phyloP scores from a whole-genome alignment of 345 rosid species.

The Orychophragmus violaceus region DNA sequence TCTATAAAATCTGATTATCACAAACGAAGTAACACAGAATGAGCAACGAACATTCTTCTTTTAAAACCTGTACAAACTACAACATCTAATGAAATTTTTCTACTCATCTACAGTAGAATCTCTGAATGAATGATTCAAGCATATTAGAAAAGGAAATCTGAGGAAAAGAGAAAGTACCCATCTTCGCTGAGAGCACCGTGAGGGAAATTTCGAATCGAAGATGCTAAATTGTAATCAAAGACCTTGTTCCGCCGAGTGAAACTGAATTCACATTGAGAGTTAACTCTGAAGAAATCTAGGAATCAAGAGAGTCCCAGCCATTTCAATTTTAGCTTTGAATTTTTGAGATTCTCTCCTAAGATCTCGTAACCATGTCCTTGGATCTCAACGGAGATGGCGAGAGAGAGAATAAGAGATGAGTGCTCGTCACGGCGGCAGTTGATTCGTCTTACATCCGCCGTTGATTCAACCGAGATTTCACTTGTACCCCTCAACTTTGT shows the following conservation, averaged over 20 bases:
- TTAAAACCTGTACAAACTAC: too few species aligned
- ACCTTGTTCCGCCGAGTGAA: slow-evolving; percentile 42
- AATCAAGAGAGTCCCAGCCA: slow-evolving; percentile 10
- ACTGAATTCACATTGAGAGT: slow-evolving; percentile 60
- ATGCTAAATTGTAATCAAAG: slow-evolving; percentile 63
- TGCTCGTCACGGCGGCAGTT: slow-evolving; percentile 11
- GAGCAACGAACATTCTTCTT: too few species aligned
- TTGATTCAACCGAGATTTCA: background rate
- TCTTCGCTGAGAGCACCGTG: slow-evolving; percentile 96
- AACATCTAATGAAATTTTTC: too few species aligned
- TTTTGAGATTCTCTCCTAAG: background rate
- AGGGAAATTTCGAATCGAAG: slow-evolving; percentile 59
- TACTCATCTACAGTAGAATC: too few species aligned
- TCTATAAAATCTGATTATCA: slow-evolving; percentile 64
- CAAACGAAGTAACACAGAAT: background rate
- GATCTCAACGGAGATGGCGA: slow-evolving; percentile 17
- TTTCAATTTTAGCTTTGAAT: too few species aligned
- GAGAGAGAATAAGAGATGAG: slow-evolving; percentile 1
- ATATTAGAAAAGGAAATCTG: too few species aligned
- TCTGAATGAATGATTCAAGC: too few species aligned
- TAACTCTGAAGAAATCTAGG: slow-evolving; percentile 30
- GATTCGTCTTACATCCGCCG: slow-evolving; percentile 18
- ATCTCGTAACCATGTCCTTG: background rate
- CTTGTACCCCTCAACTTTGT: background rate
- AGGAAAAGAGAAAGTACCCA: slow-evolving; percentile 76